These are phyloP conservation scores for Gloeophyllum trabeum DNA, from an alignment of 768 basidiomycete species.

Conservation along the genomic window DNA sequence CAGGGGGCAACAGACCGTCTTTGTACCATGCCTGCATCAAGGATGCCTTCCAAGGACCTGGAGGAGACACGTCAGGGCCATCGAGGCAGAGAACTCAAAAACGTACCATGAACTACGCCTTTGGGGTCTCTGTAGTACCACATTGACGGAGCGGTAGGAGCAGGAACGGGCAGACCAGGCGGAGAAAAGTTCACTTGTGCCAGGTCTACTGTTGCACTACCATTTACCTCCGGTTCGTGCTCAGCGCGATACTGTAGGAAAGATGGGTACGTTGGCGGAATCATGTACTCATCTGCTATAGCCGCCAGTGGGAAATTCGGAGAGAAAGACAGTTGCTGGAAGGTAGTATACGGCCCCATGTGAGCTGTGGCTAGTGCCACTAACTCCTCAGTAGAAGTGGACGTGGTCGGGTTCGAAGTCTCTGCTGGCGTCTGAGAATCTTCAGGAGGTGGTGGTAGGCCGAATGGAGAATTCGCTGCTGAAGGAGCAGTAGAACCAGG, in stretches of 20 bases:
- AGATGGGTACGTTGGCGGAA: constrained; percentile 80
- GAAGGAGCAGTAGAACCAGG: constrained; percentile 22
- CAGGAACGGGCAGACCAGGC: constrained; percentile 68
- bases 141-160: constrained; percentile 51
- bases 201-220: constrained; percentile 30
- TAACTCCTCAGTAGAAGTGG: constrained; percentile 53
- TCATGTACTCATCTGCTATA: constrained; percentile 85
- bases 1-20: constrained; percentile 71
- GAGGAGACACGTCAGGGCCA: constrained; percentile 7
- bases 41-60: constrained; percentile 82
- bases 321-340: constrained; percentile 81
- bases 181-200: constrained; percentile 64
- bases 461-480: constrained; percentile 6
- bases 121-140: constrained; percentile 87
- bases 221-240: constrained; percentile 45
- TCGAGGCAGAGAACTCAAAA: neutral
- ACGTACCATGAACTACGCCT: constrained; percentile 63
- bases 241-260: constrained; percentile 61
- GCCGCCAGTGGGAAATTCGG: constrained; percentile 82
- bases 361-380: constrained; percentile 56
- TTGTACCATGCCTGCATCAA: constrained; percentile 88
- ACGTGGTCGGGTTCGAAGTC: constrained; percentile 20
- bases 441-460: constrained; percentile 12
- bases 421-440: constrained; percentile 17
- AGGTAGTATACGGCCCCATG: constrained; percentile 81